Percentiles rank a stretch among this genome's conserved stretches.
phyloP scores from a whole-genome alignment of 495 filamentous ascomycete genomes.

The Neurospora sp. region DNA sequence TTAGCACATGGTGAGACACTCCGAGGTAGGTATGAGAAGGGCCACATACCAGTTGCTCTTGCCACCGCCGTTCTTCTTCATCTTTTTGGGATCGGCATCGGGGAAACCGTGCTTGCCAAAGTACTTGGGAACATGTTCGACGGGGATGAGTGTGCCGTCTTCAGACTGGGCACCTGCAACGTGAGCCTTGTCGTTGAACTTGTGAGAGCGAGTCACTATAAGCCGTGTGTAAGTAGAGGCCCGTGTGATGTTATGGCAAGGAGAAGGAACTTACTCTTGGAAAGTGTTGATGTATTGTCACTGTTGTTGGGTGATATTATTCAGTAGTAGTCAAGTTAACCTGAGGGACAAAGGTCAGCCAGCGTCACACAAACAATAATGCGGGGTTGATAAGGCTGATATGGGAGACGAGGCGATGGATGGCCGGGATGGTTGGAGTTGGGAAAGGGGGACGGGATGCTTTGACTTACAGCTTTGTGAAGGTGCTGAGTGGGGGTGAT shows the following conservation, averaged over 20 bases:
- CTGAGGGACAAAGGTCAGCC: neutral
- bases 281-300: neutral
- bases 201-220: conserved; percentile 90
- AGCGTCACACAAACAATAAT: conserved; percentile 6
- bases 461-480: neutral
- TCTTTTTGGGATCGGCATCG: conserved; percentile 79
- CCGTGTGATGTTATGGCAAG: conserved; percentile 6
- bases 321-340: neutral
- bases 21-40: conserved; percentile 1
- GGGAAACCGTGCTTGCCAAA: conserved; percentile 81
- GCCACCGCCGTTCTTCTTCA: conserved; percentile 90
- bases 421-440: neutral
- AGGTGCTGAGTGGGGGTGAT: neutral
- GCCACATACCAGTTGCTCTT: conserved; percentile 81
- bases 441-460: neutral
- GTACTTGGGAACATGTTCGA: conserved; percentile 75
- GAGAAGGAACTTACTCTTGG: conserved; percentile 18
- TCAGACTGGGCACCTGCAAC: conserved; percentile 37
- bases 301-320: neutral
- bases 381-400: conserved; percentile 5
- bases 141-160: conserved; percentile 49
- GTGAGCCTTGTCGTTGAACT: conserved; percentile 83
- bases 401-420: conserved; percentile 1
- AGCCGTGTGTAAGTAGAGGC: conserved; percentile 2
- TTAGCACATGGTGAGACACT: conserved; percentile 2